These are phyloP conservation scores for Colletotrichum tanaceti DNA, from an alignment of 2,329 filamentous ascomycete species.

Conservation along the genomic window DNA sequence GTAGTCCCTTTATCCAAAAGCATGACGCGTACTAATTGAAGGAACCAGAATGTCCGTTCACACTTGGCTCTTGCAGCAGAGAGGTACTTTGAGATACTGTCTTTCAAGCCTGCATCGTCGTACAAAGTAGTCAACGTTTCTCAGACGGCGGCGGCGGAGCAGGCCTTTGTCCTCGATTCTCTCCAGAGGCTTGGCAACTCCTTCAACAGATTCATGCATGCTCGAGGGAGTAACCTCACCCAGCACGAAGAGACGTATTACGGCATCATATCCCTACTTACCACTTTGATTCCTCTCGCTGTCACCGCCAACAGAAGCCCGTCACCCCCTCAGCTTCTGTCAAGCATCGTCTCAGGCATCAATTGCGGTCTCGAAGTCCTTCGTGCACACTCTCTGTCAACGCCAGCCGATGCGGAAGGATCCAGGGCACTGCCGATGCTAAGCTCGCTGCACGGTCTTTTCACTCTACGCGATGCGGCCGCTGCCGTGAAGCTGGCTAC, in stretches of 20 bases:
- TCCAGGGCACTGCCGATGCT: slow-evolving; percentile 44
- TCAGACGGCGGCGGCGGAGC: slow-evolving; percentile 55
- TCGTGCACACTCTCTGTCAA: slow-evolving; percentile 34
- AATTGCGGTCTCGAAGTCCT: slow-evolving; percentile 46
- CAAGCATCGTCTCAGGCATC: slow-evolving; percentile 39
- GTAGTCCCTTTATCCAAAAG: slow-evolving; percentile 37
- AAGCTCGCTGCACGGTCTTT: slow-evolving; percentile 51
- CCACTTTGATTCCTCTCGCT: slow-evolving; percentile 49
- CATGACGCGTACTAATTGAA: slow-evolving; percentile 2
- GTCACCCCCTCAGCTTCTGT: slow-evolving; percentile 19
- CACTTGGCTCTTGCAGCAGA: slow-evolving; percentile 64
- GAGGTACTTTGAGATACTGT: slow-evolving; percentile 62
- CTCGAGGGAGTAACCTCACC: slow-evolving; percentile 51
- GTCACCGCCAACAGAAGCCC: slow-evolving; percentile 17
- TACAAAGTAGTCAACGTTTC: slow-evolving; percentile 60
- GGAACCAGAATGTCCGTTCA: slow-evolving; percentile 59
- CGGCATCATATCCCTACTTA: slow-evolving; percentile 56
- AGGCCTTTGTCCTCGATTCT: slow-evolving; percentile 57
- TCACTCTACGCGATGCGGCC: slow-evolving; percentile 54
- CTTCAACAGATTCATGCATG: slow-evolving; percentile 53
- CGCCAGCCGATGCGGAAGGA: slow-evolving; percentile 18
- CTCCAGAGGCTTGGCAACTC: slow-evolving; percentile 57
- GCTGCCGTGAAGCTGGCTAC: slow-evolving; percentile 48
- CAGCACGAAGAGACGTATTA: slow-evolving; percentile 58
- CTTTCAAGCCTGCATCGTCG: slow-evolving; percentile 60